phyloP scores from a whole-genome alignment of 2,329 filamentous ascomycete genomes.

The Hymenoscyphus infarciens region DNA sequence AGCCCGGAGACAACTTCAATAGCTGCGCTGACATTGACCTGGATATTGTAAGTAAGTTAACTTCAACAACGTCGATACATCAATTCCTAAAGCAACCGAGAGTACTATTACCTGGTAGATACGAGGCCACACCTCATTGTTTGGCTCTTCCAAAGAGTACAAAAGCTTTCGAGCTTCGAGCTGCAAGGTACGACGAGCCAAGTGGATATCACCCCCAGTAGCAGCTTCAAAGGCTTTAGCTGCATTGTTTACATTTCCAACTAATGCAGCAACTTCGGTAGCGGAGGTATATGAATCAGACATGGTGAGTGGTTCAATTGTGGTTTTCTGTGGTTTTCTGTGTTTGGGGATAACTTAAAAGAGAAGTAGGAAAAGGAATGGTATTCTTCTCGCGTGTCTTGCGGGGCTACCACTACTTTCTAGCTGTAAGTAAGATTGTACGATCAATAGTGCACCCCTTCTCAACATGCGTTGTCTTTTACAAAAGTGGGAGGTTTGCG shows the following conservation, averaged over 20 bases:
- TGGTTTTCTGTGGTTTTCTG: background rate
- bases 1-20: conserved; percentile 24
- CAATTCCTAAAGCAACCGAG: background rate
- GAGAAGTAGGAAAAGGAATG: background rate
- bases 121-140: conserved; percentile 27
- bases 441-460: background rate
- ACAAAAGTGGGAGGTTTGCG: background rate
- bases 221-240: conserved; percentile 17
- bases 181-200: conserved; percentile 24
- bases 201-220: conserved; percentile 15
- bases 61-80: background rate
- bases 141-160: conserved; percentile 26
- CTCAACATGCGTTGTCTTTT: background rate
- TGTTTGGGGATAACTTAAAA: background rate
- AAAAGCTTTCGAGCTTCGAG: conserved; percentile 24
- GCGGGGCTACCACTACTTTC: background rate
- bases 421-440: background rate
- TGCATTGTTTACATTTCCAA: conserved; percentile 20
- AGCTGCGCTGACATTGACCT: conserved; percentile 26
- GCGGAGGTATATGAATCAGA: conserved; percentile 17
- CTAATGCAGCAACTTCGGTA: conserved; percentile 19
- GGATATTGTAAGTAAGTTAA: background rate
- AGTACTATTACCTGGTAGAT: conserved; percentile 21
- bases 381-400: background rate
- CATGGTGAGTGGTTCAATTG: conserved; percentile 14